Percentiles rank a stretch among this genome's conserved stretches.
These are phyloP conservation scores for Fusarium sp. DNA, from an alignment of 2,329 filamentous ascomycete genomes.

Conservation along the genomic window DNA sequence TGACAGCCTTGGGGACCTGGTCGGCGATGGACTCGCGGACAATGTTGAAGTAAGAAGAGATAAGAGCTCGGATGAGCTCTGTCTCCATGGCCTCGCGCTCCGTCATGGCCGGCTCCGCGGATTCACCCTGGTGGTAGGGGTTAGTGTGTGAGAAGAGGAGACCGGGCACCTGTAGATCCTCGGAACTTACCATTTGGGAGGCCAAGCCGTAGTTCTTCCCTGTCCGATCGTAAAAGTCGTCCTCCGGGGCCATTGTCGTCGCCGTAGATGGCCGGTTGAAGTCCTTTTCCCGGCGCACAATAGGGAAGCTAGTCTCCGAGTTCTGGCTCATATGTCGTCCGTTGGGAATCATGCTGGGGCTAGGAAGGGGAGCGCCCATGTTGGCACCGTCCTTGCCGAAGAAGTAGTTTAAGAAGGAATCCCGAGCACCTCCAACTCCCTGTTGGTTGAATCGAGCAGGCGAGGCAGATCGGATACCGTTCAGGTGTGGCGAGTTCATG, in stretches of 20 bases:
- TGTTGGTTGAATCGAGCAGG: constrained; percentile 69
- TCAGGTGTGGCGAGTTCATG: constrained; percentile 61
- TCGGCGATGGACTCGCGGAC: constrained; percentile 98
- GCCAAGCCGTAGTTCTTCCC: constrained; percentile 60
- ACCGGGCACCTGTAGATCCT: constrained; percentile 20
- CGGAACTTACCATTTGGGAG: constrained; percentile 71
- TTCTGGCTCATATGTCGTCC: constrained; percentile 82
- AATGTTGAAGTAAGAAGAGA: constrained; percentile 99
- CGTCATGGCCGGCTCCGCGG: constrained; percentile 87
- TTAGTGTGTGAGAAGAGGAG: constrained; percentile 38
- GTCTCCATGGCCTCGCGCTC: constrained; percentile 98
- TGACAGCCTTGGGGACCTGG: constrained; percentile 97
- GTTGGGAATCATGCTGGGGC: constrained; percentile 45
- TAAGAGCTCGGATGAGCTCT: constrained; percentile 94
- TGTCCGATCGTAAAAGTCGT: constrained; percentile 60
- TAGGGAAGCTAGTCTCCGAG: constrained; percentile 85
- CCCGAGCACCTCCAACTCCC: constrained; percentile 75
- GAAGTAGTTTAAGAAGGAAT: constrained; percentile 98
- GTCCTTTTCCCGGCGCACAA: constrained; percentile 80
- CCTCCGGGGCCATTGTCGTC: constrained; percentile 55
- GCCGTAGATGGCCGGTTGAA: constrained; percentile 64
- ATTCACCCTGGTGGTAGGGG: constrained; percentile 62
- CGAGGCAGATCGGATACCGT: constrained; percentile 65
- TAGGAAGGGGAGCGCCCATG: constrained; percentile 56
- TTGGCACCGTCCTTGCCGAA: constrained; percentile 90